phyloP scores from a whole-genome alignment of 1,284 basidiomycete species.

The Puccinia brachypodii region DNA sequence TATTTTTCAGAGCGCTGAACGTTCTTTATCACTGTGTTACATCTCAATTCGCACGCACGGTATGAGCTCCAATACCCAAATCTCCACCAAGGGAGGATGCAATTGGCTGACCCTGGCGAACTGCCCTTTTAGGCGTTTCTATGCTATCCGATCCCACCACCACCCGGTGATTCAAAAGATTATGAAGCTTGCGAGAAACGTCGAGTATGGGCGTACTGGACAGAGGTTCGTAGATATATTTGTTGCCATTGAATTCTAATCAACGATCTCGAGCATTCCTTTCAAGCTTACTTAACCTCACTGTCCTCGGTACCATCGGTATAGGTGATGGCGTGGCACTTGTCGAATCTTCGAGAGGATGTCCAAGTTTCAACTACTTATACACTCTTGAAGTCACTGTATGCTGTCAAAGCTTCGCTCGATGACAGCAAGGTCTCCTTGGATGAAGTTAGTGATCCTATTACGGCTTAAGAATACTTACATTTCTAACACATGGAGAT shows the following conservation, averaged over 20 bases:
- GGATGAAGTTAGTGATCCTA: slow-evolving; percentile 19
- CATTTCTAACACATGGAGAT: not conserved
- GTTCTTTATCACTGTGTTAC: not conserved
- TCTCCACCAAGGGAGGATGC: not conserved
- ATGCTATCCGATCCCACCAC: slow-evolving; percentile 44
- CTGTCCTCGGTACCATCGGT: not conserved
- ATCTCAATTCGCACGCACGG: not conserved
- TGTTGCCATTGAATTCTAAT: not conserved
- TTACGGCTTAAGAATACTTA: not conserved
- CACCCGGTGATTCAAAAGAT: slow-evolving; percentile 14
- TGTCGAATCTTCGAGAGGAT: slow-evolving; percentile 35
- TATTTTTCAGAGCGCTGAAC: not conserved
- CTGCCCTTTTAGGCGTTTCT: slow-evolving; percentile 5
- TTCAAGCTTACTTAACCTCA: not conserved
- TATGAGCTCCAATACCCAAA: not conserved
- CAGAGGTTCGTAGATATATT: slow-evolving; percentile 18
- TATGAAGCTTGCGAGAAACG: slow-evolving; percentile 35
- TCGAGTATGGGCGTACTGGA: slow-evolving; percentile 46
- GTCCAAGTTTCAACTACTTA: slow-evolving; percentile 41
- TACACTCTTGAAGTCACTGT: slow-evolving; percentile 30
- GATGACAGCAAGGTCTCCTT: slow-evolving; percentile 29
- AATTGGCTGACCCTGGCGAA: not conserved
- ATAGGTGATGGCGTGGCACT: slow-evolving; percentile 45
- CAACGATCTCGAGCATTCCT: not conserved
- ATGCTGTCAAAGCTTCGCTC: slow-evolving; percentile 17